phyloP scores from a whole-genome alignment of 345 rosid genomes.

The Psidium friedrichsthalianum region DNA sequence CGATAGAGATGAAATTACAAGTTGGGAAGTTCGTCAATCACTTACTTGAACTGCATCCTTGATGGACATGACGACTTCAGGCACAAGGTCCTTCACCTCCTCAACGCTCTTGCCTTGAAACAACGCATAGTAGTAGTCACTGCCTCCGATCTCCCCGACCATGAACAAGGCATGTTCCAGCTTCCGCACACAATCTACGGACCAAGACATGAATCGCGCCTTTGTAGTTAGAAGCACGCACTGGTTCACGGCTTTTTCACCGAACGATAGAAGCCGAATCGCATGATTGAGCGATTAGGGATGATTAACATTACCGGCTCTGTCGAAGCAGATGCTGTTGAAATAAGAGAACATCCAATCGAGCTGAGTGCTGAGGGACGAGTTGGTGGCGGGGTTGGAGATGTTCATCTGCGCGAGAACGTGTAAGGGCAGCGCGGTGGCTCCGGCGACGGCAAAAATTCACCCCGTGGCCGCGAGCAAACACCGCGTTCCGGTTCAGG shows the following conservation, averaged over 20 bases:
- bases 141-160: not conserved
- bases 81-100: not conserved
- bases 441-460: slow-evolving; percentile 3
- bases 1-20: not conserved
- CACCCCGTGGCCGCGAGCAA: not conserved
- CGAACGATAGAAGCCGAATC: not conserved
- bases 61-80: not conserved
- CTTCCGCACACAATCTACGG: not conserved
- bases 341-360: slow-evolving; percentile 2
- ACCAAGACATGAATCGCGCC: not conserved
- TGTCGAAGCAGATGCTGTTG: not conserved
- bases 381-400: not conserved
- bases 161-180: not conserved
- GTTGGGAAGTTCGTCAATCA: not conserved
- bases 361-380: not conserved
- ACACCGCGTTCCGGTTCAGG: not conserved
- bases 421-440: not conserved
- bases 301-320: not conserved
- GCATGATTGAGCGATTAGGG: not conserved
- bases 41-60: not conserved
- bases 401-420: not conserved
- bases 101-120: not conserved
- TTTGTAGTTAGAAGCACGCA: not conserved
- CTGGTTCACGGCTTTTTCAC: not conserved
- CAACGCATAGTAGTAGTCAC: not conserved